Evolutionary conservation across 192 early-diverging fungal species (phyloP), one percentile per base, ranked within the genome.

Genomic region (Backusella tuberculispora): DNA sequence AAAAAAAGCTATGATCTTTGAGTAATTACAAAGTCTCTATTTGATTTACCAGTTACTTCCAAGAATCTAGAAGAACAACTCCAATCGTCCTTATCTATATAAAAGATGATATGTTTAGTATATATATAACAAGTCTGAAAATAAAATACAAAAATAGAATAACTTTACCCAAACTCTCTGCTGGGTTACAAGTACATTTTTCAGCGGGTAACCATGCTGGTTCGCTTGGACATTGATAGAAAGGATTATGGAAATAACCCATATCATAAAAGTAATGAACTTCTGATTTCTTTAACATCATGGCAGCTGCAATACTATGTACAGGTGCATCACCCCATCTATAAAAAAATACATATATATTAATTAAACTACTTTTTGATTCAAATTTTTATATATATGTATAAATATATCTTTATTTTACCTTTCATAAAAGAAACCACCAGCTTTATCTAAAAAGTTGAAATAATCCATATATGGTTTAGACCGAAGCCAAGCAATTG

Each of bases 401-500:
- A 47, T 0, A 10, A 24, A 24, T 70, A 34, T 13, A 0, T 40
- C 12, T 38, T 38, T 47, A 5, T 44, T 29, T 56, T 71, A 89
- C 65, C 92, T 81, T 77, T 94, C 94, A 74, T 96, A 96, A 74
- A 93, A 96, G 87, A 95, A 95, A 26, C 95, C 94, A 40, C 95
- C 95, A 2, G 85, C 74, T 43, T 88, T 73, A 70, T 97, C 95
- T 56, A 97, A 78, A 65, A 86, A 82, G 12, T 91, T 81, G 74
- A 92, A 93, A 64, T 86, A 94, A 38, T 88, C 84, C 26, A 83
- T 66, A 76, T 94, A 96, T 41, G 83, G 87, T 44, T 82, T 76
- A 17, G 87, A 87, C 53, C 91, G 74, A 73, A 90, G 92, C 63
- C 95, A 88, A 13, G 89, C 82, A 69, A 94, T 74, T 56, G 88